Evolutionary conservation across 1,139 yeast genomes (phyloP).

Genomic region (Yamadazyma sp.): DNA sequence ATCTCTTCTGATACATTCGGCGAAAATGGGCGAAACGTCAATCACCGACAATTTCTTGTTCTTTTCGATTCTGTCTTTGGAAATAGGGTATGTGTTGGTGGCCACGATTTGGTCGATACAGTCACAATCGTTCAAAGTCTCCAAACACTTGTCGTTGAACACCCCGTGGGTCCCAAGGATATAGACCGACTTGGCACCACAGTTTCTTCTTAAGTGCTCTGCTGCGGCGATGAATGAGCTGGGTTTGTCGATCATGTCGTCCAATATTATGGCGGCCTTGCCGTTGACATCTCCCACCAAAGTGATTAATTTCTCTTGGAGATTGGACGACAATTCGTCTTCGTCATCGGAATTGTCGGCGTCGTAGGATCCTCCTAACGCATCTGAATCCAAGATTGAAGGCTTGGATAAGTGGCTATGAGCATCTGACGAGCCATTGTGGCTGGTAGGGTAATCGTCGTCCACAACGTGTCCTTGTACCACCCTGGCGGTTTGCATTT

Average conservation of each 20-base stretch:
- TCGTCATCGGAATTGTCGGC: constrained; percentile 80
- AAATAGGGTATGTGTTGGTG: constrained; percentile 93
- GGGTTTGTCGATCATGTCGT: constrained; percentile 96
- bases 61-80: constrained; percentile 54
- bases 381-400: constrained; percentile 42
- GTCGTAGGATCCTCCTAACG: constrained; percentile 82
- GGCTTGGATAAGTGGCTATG: constrained; percentile 14
- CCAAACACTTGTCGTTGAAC: constrained; percentile 84
- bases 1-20: constrained; percentile 97
- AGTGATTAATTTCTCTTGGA: constrained; percentile 87
- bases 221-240: constrained; percentile 95
- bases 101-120: constrained; percentile 89
- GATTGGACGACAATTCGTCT: constrained; percentile 68
- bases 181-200: constrained; percentile 92
- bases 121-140: constrained; percentile 70
- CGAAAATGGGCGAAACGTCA: constrained; percentile 92
- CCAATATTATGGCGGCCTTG: constrained; percentile 89
- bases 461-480: constrained; percentile 97
- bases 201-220: constrained; percentile 89
- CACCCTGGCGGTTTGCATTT: constrained; percentile 92
- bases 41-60: constrained; percentile 76
- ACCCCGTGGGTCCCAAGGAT: constrained; percentile 95
- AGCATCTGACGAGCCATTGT: not conserved
- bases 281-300: constrained; percentile 93
- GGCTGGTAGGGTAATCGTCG: constrained; percentile 58